A percentile compares a stretch with the other conserved stretches of the same genome.
phyloP scores from a whole-genome alignment of 305 asterid species.

The Euphrasia arctica region DNA sequence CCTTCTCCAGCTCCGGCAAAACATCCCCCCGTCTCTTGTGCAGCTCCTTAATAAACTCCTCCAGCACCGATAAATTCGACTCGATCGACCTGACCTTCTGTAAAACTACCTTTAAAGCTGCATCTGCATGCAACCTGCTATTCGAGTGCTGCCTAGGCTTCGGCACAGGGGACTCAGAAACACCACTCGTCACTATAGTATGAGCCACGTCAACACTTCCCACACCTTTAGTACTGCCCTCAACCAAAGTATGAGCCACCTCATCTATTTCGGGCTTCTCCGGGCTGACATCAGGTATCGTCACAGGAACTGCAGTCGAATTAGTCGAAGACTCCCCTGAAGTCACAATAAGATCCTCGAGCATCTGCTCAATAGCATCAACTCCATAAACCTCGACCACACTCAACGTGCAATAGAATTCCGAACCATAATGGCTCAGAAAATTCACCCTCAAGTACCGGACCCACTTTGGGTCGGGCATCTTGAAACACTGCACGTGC shows the following conservation, averaged over 20 bases:
- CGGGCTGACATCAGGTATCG: conserved; percentile 37
- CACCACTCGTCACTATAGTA: conserved; percentile 22
- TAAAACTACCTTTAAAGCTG: conserved; percentile 73
- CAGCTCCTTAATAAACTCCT: conserved; percentile 86
- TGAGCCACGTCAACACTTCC: conserved; percentile 39
- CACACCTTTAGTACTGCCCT: conserved; percentile 34
- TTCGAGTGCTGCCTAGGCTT: conserved; percentile 55
- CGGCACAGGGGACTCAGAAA: conserved; percentile 38
- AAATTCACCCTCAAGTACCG: conserved; percentile 80
- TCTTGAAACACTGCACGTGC: conserved; percentile 79
- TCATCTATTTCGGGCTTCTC: conserved; percentile 34
- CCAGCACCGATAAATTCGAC: conserved; percentile 69
- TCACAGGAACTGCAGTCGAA: conserved; percentile 41
- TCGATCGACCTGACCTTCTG: conserved; percentile 93
- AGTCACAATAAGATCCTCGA: conserved; percentile 84
- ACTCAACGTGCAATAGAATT: conserved; percentile 88
- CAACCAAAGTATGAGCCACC: conserved; percentile 31
- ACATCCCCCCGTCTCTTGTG: conserved; percentile 66
- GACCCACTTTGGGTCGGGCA: conserved; percentile 89
- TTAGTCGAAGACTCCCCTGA: conserved; percentile 52
- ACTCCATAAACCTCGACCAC: conserved; percentile 92
- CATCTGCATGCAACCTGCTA: conserved; percentile 82
- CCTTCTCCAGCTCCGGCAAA: conserved; percentile 75
- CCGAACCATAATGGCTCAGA: conserved; percentile 89
- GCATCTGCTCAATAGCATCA: conserved; percentile 98